phyloP scores from a whole-genome alignment of 768 basidiomycete genomes.

The Lepiota subincarnata region DNA sequence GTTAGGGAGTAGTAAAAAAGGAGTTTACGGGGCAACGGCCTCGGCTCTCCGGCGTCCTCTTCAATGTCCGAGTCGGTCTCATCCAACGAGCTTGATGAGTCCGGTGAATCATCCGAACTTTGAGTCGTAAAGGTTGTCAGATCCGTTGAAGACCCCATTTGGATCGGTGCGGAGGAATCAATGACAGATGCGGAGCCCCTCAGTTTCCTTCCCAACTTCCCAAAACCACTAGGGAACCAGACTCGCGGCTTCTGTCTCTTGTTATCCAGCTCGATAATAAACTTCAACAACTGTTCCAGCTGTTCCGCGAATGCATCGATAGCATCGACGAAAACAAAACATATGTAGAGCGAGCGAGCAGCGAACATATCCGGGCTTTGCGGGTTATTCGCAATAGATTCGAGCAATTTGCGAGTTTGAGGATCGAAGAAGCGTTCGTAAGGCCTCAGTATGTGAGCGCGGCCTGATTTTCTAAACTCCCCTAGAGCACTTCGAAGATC shows the following conservation, averaged over 20 bases:
- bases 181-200: slow-evolving; percentile 23
- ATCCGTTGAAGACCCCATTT: slow-evolving; percentile 34
- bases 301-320: slow-evolving; percentile 37
- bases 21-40: no score
- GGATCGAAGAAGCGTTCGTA: slow-evolving; percentile 39
- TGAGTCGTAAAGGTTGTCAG: slow-evolving; percentile 27
- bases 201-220: slow-evolving; percentile 32
- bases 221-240: slow-evolving; percentile 41
- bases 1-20: no score
- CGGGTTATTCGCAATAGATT: no score
- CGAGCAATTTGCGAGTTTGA: slow-evolving; percentile 25
- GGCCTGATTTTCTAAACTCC: slow-evolving; percentile 31
- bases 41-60: no score
- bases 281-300: slow-evolving; percentile 27
- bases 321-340: slow-evolving; percentile 42
- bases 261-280: slow-evolving; percentile 29
- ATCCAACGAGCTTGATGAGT: background rate
- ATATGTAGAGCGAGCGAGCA: slow-evolving; percentile 41
- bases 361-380: slow-evolving; percentile 32
- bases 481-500: slow-evolving; percentile 24
- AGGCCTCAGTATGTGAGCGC: slow-evolving; percentile 34
- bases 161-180: slow-evolving; percentile 23
- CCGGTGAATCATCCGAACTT: slow-evolving; percentile 1
- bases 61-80: no score
- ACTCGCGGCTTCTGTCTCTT: slow-evolving; percentile 32